These are phyloP conservation scores for Vitis hybrid DNA, from an alignment of 177 flowering plant species.

Conservation along the genomic window DNA sequence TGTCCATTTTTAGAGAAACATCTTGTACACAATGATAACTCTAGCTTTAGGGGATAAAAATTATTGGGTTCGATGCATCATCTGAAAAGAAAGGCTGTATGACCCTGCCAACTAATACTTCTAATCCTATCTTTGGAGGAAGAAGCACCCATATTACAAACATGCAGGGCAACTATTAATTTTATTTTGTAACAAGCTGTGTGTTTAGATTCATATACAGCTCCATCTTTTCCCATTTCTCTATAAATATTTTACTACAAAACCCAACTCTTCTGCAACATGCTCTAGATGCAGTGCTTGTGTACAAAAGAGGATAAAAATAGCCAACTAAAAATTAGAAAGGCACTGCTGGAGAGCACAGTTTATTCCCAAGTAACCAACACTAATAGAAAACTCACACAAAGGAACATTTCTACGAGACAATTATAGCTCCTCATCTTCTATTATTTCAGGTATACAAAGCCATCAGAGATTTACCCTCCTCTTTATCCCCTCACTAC, in stretches of 20 bases:
- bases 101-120: no score
- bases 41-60: no score
- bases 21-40: no score
- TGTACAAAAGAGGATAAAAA: neutral
- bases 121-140: no score
- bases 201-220: neutral
- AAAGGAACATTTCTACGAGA: neutral
- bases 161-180: neutral
- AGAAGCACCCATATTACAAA: no score
- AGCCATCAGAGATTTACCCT: constrained; percentile 4
- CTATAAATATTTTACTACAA: neutral
- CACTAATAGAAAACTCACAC: neutral
- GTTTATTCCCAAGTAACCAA: neutral
- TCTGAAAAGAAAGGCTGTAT: no score
- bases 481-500: constrained; percentile 1
- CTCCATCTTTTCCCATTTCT: neutral
- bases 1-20: no score
- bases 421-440: neutral
- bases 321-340: neutral
- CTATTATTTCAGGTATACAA: neutral
- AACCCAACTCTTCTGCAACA: neutral
- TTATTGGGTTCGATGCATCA: no score
- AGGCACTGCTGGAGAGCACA: neutral
- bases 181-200: neutral
- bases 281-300: neutral